Evolutionary conservation across 2,329 filamentous ascomycete genomes (phyloP), one percentile per base, ranked within the genome.

Genomic region (Alternaria longipes): DNA sequence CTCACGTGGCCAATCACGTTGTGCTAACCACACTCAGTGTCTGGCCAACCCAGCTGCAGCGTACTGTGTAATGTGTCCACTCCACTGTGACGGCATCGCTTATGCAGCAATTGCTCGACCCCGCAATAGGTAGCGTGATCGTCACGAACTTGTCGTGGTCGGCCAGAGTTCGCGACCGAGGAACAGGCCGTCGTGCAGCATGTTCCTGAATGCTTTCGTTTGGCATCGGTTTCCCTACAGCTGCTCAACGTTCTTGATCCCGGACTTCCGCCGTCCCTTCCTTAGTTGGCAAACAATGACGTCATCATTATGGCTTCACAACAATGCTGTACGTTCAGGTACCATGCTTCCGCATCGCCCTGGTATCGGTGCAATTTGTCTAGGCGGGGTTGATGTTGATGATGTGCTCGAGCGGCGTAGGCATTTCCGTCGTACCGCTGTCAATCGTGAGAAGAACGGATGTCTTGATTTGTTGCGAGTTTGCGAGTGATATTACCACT

Each of bases 391-490:
- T 32, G 26, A n/a, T 50, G 50, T 20, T 22, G 53, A 56, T 44
- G 49, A 59, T 41, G 49, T 36, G 20, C 30, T 50, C 36, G 51
- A 52, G 26, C 18, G 24, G 61, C 63, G 51, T 67, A 68, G 68
- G 63, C 69, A 64, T 60, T 51, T 67, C 59, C 42, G 54, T 62
- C 67, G 70, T 70, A 70, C 68, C 66, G 57, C 60, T 47, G 34
- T 49, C 49, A 60, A 67, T 61, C 70, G 69, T 74, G 68, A 69
- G 55, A 40, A 56, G 18, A 56, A 56, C 46, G 36, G 22, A 54
- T 42, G 38, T 41, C 59, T 63, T 75, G 67, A 77, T 77, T 75
- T 74, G 74, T 58, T 64, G 57, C 53, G 55, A 40, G 41, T 41
- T 53, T 59, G 32, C 50, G 26, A 56, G 42, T 59, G 38, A 40